Conservation (phyloP, 192 early-diverging fungal species). For the Coemansia sp. region DNA sequence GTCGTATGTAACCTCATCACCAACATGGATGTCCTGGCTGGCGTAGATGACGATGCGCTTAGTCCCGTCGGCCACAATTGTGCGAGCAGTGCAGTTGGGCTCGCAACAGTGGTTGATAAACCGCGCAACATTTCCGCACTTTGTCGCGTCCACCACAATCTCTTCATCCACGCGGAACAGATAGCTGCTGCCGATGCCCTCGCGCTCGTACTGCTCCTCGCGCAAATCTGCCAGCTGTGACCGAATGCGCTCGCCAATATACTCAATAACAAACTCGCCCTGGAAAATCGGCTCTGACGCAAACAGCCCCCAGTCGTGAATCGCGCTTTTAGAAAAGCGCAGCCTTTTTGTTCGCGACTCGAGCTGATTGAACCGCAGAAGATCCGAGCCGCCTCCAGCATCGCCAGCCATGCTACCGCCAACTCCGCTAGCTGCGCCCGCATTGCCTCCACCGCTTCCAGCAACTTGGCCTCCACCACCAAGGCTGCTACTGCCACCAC, state of each 20-base stretch:
- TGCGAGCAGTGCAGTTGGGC: constrained; percentile 98
- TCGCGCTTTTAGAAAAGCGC: constrained; percentile 86
- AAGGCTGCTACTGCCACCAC: constrained; percentile 13
- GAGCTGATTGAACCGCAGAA: constrained; percentile 89
- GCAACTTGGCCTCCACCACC: constrained; percentile 8
- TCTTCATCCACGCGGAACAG: constrained; percentile 96
- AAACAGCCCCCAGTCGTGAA: constrained; percentile 99
- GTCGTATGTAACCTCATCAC: constrained; percentile 99
- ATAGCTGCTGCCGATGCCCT: constrained; percentile 92
- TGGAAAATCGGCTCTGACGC: constrained; percentile 90
- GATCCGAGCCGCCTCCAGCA: constrained; percentile 59
- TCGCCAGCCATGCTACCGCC: background rate
- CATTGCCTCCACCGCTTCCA: background rate
- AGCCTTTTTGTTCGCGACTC: constrained; percentile 88
- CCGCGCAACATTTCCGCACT: constrained; percentile 94
- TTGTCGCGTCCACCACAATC: constrained; percentile 95
- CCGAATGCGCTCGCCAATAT: constrained; percentile 95
- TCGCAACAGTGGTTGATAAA: constrained; percentile 99
- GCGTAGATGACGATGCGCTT: constrained; percentile 99
- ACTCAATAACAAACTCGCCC: constrained; percentile 97
- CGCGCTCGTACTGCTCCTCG: constrained; percentile 90
- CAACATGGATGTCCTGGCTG: constrained; percentile 85
- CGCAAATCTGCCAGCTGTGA: constrained; percentile 92
- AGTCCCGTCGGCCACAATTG: constrained; percentile 85
- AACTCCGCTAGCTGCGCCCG: background rate